Base-by-base conservation (phyloP, 2,329 filamentous ascomycete genomes). In the Fusarium verticillioides region DNA sequence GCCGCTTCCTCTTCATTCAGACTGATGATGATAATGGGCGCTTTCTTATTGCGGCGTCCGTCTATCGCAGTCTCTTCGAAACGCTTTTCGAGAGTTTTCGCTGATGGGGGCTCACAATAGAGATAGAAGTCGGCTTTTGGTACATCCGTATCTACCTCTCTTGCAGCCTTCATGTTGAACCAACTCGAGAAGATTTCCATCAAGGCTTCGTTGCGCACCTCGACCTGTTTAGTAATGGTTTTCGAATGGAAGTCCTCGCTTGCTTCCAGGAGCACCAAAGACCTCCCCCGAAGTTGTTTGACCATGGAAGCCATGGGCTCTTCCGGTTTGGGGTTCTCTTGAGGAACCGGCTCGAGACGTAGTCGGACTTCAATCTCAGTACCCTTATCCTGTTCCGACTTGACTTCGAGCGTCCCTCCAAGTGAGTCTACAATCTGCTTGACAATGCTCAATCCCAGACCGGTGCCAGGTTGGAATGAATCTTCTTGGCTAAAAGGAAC, bases 401-500 rank as follows among this genome's bases (percentile, higher is more conserved):
- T 84, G 39, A 93, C 85, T 13, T 88, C 84, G 47, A 93, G 89
- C 11, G 83, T 85, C 1, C 91, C 91, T 34, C 86, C 85, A 2
- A 93, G 81, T 32, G 89, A 87, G 52, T 87, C 86, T 21, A 92
- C 87, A 40, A 93, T 88, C 59, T 85, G 84, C 43, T 86, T 85
- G 30, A 93, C 90, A 18, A 93, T 90, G 21, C 88, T 90, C 43
- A 93, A 79, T 0, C 91, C 91, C 1, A 93, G 81, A 0, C 90
- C 91, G 2, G 89, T 89, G 2, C 90, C 91, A 9, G 87, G 86
- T 5, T 88, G 86, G 23, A 93, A 81, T 0, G 85, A 83, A 63
- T 91, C 87, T 75, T 93, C 91, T 72, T 93, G 91, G 1, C 85
- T 82, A 69, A 92, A 92, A 0, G 90, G 89, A 0, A 87, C 88